Evolutionary conservation across 495 filamentous ascomycete species (phyloP).

Genomic region (Entonaema liquescens): DNA sequence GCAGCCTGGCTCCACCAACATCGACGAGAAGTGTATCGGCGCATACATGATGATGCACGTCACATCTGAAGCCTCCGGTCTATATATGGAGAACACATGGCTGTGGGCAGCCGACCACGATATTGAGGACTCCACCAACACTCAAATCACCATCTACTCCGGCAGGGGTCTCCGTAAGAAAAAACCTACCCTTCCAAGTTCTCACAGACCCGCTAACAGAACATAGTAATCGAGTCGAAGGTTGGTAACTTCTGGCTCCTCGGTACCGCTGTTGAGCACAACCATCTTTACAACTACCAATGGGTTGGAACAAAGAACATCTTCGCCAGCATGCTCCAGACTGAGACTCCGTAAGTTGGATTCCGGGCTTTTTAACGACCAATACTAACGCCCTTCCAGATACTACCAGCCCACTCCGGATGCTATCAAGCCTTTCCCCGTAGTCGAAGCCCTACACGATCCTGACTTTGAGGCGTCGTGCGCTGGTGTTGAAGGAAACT

Average conservation of each 20-base stretch:
- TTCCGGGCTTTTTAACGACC: neutral
- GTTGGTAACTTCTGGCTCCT: conserved; percentile 66
- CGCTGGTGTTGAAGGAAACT: conserved; percentile 55
- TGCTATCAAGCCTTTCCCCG: conserved; percentile 65
- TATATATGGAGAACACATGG: conserved; percentile 93
- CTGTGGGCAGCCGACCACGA: conserved; percentile 95
- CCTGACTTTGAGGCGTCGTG: conserved; percentile 65
- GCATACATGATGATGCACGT: conserved; percentile 86
- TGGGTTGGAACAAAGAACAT: conserved; percentile 73
- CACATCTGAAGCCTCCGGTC: conserved; percentile 66
- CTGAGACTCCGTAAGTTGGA: conserved; percentile 70
- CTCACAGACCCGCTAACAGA: neutral
- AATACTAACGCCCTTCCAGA: neutral
- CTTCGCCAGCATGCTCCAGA: conserved; percentile 80
- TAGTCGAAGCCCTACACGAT: conserved; percentile 60
- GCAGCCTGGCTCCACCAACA: conserved; percentile 62
- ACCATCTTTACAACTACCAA: conserved; percentile 83
- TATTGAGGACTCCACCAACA: conserved; percentile 71
- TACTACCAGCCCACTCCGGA: conserved; percentile 71
- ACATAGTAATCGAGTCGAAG: conserved; percentile 57
- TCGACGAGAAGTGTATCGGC: conserved; percentile 67
- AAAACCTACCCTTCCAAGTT: neutral
- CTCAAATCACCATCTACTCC: conserved; percentile 74
- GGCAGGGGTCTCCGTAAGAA: conserved; percentile 68
- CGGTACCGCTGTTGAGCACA: conserved; percentile 81